Conservation (phyloP, 495 filamentous ascomycete genomes). For the Aspergillus coremiiformis region DNA sequence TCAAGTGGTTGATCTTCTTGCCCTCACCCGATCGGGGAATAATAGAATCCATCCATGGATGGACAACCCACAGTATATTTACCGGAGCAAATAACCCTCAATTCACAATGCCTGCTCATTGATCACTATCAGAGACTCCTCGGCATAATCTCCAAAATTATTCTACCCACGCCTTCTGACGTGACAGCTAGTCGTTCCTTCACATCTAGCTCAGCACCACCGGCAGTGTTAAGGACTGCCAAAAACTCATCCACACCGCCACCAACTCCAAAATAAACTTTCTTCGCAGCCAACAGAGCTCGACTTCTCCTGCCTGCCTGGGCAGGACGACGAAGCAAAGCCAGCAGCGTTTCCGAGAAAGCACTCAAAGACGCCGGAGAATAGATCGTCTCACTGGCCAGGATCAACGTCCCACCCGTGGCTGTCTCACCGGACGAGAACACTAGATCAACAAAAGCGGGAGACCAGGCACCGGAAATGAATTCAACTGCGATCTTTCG, state of each 20-base stretch:
- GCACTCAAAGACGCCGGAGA: slow-evolving; percentile 63
- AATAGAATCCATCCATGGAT: background rate
- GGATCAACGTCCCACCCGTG: slow-evolving; percentile 42
- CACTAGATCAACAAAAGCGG: slow-evolving; percentile 55
- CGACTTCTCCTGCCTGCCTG: slow-evolving; percentile 33
- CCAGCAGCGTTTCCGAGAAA: slow-evolving; percentile 68
- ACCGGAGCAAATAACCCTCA: background rate
- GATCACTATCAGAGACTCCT: background rate
- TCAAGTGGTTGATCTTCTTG: slow-evolving; percentile 20
- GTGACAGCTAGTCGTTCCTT: slow-evolving; percentile 55
- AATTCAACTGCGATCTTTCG: slow-evolving; percentile 58
- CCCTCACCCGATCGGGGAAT: background rate
- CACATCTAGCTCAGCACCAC: slow-evolving; percentile 50
- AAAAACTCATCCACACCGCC: slow-evolving; percentile 89
- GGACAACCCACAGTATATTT: background rate
- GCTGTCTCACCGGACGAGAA: slow-evolving; percentile 15
- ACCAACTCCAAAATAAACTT: slow-evolving; percentile 93
- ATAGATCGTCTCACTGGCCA: slow-evolving; percentile 95
- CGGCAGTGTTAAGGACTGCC: slow-evolving; percentile 47
- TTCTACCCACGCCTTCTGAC: slow-evolving; percentile 41
- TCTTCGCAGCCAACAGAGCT: slow-evolving; percentile 84
- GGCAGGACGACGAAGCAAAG: slow-evolving; percentile 49
- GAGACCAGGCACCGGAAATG: slow-evolving; percentile 78
- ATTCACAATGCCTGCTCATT: background rate
- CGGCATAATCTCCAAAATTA: slow-evolving; percentile 36